Evolutionary conservation across 2,329 filamentous ascomycete genomes (phyloP).

Genomic region (Fusarium veterinarium): DNA sequence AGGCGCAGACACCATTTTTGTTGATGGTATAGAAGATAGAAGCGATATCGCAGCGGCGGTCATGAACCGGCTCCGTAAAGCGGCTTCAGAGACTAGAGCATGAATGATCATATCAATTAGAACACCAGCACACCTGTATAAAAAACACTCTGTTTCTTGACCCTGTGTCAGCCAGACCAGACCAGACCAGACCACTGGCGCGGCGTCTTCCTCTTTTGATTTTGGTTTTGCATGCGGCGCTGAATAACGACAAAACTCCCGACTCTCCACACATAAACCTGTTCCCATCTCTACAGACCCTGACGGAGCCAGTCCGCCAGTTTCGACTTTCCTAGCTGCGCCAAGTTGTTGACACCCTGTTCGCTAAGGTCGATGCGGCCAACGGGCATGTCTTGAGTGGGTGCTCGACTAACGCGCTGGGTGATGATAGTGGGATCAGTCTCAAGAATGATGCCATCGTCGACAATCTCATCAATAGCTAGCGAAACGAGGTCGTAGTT

Average conservation of each 20-base stretch:
- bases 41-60: conserved; percentile 87
- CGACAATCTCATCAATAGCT: conserved; percentile 93
- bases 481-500: conserved; percentile 98
- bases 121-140: conserved; percentile 44
- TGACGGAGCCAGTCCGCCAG: conserved; percentile 91
- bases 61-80: conserved; percentile 86
- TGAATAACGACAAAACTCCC: conserved; percentile 46
- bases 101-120: conserved; percentile 54
- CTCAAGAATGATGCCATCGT: conserved; percentile 96
- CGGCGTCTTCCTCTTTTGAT: conserved; percentile 37
- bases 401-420: conserved; percentile 90
- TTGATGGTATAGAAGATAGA: conserved; percentile 86
- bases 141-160: conserved; percentile 25
- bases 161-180: conserved; percentile 38
- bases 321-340: conserved; percentile 93
- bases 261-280: conserved; percentile 29
- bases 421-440: conserved; percentile 96
- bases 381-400: conserved; percentile 89
- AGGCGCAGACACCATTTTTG: conserved; percentile 84
- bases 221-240: conserved; percentile 44
- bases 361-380: conserved; percentile 96
- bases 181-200: conserved; percentile 33
- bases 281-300: conserved; percentile 66
- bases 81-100: conserved; percentile 70
- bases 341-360: conserved; percentile 92